A percentile compares a stretch with the other conserved stretches of the same genome.
These are phyloP conservation scores for Stagonosporopsis chrysanthemi DNA, from an alignment of 2,329 filamentous ascomycete species.

Conservation along the genomic window DNA sequence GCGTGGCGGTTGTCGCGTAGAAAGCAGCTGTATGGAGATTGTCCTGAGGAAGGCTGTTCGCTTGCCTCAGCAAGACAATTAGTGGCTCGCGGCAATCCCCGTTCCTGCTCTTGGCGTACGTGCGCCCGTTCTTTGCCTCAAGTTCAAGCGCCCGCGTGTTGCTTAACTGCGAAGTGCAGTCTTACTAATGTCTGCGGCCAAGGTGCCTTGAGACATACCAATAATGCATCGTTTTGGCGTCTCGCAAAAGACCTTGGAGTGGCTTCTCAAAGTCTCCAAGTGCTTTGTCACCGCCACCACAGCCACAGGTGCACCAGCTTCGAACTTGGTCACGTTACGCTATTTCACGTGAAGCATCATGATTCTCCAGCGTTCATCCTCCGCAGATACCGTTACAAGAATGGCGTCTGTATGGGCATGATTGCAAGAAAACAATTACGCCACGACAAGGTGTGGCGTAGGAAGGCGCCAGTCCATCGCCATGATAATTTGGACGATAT, in stretches of 20 bases:
- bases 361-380: not conserved
- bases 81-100: slow-evolving; percentile 13
- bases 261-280: not conserved
- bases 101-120: slow-evolving; percentile 12
- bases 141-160: not conserved
- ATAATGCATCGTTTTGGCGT: not conserved
- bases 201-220: not conserved
- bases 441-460: no score
- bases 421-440: no score
- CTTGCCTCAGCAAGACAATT: slow-evolving; percentile 13
- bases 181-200: not conserved
- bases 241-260: not conserved
- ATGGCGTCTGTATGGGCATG: no score
- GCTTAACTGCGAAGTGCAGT: not conserved
- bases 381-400: no score
- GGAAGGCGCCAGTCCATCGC: no score
- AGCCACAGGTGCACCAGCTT: not conserved
- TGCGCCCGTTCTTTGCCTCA: slow-evolving; percentile 3
- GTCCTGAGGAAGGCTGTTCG: slow-evolving; percentile 14
- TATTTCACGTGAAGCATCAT: no score
- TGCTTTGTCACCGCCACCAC: slow-evolving; percentile 1
- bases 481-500: no score
- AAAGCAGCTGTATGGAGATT: slow-evolving; percentile 9
- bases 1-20: slow-evolving; percentile 22
- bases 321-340: no score